phyloP scores from a whole-genome alignment of 1,139 yeast genomes.

The Pichia sp. region DNA sequence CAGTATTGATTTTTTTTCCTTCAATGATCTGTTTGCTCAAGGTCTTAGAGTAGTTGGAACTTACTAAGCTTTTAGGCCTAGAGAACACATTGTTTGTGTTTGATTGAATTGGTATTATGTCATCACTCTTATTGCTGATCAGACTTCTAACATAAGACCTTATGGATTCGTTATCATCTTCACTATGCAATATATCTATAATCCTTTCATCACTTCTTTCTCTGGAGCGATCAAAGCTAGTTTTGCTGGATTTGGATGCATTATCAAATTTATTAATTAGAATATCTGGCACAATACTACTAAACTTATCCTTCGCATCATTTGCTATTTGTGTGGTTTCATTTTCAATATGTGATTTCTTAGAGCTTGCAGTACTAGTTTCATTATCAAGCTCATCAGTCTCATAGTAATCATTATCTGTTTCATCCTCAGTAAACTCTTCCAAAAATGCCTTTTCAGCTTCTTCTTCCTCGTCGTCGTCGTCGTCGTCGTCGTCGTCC shows the following conservation, averaged over 20 bases:
- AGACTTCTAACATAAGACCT: background rate
- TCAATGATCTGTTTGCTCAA: background rate
- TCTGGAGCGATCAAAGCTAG: too few species aligned
- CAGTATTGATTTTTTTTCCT: background rate
- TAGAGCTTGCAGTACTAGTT: too few species aligned
- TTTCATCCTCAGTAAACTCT: conserved; percentile 2
- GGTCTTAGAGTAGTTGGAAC: background rate
- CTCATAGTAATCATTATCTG: conserved; percentile 5
- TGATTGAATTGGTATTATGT: background rate
- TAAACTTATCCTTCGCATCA: too few species aligned
- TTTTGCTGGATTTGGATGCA: too few species aligned
- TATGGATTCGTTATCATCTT: background rate
- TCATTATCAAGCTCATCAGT: too few species aligned
- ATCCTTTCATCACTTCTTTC: too few species aligned
- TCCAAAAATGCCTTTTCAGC: background rate
- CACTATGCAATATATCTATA: too few species aligned
- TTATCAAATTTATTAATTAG: too few species aligned
- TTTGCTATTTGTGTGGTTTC: too few species aligned
- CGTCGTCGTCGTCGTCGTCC: conserved; percentile 7
- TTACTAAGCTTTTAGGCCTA: background rate
- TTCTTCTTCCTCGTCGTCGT: conserved; percentile 5
- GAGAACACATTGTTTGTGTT: background rate
- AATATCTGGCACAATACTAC: too few species aligned
- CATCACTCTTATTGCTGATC: background rate
- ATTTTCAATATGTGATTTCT: too few species aligned